These are phyloP conservation scores for Sporisorium graminicola DNA, from an alignment of 1,284 basidiomycete species.

Conservation along the genomic window DNA sequence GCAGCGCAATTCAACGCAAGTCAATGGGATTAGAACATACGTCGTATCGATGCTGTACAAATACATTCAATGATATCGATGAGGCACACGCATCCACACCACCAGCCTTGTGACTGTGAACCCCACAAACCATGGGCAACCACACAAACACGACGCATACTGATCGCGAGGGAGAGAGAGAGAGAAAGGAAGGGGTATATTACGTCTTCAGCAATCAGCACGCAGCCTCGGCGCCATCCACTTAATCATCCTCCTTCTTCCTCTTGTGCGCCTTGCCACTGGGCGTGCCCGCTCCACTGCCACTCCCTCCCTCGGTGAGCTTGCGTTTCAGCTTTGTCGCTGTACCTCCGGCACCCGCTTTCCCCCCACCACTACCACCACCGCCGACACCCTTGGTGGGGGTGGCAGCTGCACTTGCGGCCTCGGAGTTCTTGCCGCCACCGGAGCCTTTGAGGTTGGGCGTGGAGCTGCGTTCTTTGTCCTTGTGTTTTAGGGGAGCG, in stretches of 20 bases:
- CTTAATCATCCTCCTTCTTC: conserved; percentile 52
- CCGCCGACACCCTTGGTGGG: conserved; percentile 9
- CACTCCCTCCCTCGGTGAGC: conserved; percentile 16
- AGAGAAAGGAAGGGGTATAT: conserved; percentile 1
- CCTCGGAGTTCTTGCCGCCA: conserved; percentile 16
- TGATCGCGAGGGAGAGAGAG: no score
- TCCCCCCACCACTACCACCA: conserved; percentile 3
- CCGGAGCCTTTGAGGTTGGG: conserved; percentile 12
- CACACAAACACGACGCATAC: no score
- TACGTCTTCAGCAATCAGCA: no score
- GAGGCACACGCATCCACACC: no score
- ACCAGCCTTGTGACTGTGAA: no score
- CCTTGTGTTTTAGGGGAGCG: conserved; percentile 9
- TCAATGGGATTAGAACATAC: no score
- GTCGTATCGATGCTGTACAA: no score
- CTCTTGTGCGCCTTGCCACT: conserved; percentile 34
- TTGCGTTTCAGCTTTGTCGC: conserved; percentile 46
- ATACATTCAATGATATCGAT: no score
- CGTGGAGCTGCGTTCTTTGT: conserved; percentile 32
- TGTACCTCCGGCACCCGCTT: conserved; percentile 1
- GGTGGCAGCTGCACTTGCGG: conserved; percentile 13
- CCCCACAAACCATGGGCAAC: background rate
- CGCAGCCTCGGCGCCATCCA: no score
- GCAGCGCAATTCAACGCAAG: no score
- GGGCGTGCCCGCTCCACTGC: conserved; percentile 3